Percentiles rank a stretch among this genome's conserved stretches.
Conservation (phyloP, 176 grass and related monocot genomes). For the Saccharum officinarum region DNA sequence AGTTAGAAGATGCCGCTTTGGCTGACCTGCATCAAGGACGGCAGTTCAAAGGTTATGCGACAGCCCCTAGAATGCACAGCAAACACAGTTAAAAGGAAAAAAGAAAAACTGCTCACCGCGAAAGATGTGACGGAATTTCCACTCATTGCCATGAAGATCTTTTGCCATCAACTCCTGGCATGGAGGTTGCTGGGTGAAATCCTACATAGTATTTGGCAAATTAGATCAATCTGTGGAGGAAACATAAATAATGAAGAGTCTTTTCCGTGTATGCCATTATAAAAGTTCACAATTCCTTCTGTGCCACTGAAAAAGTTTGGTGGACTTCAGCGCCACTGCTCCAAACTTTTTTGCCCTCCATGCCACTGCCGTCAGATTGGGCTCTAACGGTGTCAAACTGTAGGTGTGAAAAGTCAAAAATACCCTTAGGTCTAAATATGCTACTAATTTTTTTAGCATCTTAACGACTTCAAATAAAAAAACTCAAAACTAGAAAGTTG, state of each 20-base stretch:
- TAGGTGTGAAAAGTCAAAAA: too few species aligned
- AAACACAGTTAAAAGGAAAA: background rate
- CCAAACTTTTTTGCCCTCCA: too few species aligned
- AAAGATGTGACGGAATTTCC: conserved; percentile 98
- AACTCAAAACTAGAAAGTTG: too few species aligned
- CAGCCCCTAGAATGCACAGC: background rate
- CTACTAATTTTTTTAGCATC: too few species aligned
- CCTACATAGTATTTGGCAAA: conserved; percentile 51
- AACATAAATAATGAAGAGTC: conserved; percentile 16
- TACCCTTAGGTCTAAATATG: too few species aligned
- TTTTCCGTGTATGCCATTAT: too few species aligned
- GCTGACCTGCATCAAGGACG: conserved; percentile 75
- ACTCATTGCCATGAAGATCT: conserved; percentile 97
- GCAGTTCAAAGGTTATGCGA: background rate
- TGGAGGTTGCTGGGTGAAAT: conserved; percentile 93
- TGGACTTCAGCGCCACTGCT: too few species aligned
- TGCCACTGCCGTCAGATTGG: too few species aligned
- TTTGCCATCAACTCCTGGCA: conserved; percentile 91
- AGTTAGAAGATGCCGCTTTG: conserved; percentile 96
- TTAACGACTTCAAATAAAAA: too few species aligned
- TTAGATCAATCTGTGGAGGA: conserved; percentile 21
- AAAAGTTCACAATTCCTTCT: too few species aligned
- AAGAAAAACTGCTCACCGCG: conserved; percentile 49
- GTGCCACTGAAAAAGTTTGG: too few species aligned
- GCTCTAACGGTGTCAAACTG: too few species aligned